Evolutionary conservation across 106 monocot species (phyloP).

Genomic region (Chionographis japonica): DNA sequence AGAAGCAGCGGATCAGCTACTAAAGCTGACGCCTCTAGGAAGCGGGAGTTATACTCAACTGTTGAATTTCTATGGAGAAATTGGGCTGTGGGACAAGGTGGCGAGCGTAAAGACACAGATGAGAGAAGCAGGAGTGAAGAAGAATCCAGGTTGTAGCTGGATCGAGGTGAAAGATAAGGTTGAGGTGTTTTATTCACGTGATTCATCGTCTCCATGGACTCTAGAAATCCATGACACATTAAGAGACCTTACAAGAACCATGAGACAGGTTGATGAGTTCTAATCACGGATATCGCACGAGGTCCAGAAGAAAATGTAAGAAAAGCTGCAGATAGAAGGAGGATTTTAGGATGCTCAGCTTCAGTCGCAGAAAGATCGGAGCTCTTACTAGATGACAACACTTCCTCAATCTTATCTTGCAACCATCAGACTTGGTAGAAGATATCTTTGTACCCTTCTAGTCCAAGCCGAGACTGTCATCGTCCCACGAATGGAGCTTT

Average conservation of each 20-base stretch:
- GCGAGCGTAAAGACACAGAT: constrained; percentile 24
- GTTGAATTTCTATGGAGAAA: constrained; percentile 37
- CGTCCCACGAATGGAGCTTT: too few relatives aligned
- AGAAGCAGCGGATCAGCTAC: constrained; percentile 23
- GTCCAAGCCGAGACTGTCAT: too few relatives aligned
- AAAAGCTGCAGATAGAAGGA: too few relatives aligned
- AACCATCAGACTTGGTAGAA: too few relatives aligned
- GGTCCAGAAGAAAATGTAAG: too few relatives aligned
- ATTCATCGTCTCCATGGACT: constrained; percentile 17
- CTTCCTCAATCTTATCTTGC: too few relatives aligned
- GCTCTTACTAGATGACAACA: too few relatives aligned
- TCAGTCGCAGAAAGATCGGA: too few relatives aligned
- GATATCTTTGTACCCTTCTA: too few relatives aligned
- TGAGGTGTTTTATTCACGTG: constrained; percentile 47
- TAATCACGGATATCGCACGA: too few relatives aligned
- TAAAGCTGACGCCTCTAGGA: constrained; percentile 11
- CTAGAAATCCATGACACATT: constrained; percentile 19
- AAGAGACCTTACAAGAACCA: constrained; percentile 15
- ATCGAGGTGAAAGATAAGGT: constrained; percentile 34
- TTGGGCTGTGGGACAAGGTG: constrained; percentile 35
- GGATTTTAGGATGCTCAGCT: too few relatives aligned
- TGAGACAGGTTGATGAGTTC: constrained; percentile 5
- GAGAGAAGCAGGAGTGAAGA: constrained; percentile 32
- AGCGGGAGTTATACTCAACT: constrained; percentile 37
- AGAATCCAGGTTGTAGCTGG: constrained; percentile 62